Conservation (phyloP, 2,329 filamentous ascomycete species). For the Penicillium palitans region DNA sequence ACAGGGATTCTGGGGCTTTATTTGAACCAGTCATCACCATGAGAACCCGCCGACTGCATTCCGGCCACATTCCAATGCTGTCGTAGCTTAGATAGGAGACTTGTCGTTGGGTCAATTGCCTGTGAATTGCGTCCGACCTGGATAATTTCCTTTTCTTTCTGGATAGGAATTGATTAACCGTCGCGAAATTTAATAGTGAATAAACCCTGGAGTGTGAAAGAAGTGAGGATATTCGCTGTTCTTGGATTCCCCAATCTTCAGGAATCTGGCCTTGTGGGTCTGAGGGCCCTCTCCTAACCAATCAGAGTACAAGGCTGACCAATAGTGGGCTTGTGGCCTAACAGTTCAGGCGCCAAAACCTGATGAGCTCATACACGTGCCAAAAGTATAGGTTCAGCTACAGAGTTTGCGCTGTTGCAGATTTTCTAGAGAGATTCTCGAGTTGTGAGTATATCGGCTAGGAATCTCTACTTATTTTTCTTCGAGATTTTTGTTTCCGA, state of each 20-base stretch:
- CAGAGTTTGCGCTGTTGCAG: conserved; percentile 2
- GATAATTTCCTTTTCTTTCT: background rate
- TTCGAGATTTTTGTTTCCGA: background rate
- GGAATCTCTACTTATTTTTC: background rate
- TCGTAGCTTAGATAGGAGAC: conserved; percentile 11
- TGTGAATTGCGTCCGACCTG: background rate
- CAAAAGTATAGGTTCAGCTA: conserved; percentile 12
- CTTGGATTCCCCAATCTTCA: background rate
- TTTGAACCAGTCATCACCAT: conserved; percentile 21
- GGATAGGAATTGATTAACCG: background rate
- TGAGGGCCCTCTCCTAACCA: background rate
- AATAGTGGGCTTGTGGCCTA: conserved; percentile 6
- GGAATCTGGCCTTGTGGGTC: conserved; percentile 16
- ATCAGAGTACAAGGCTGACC: conserved; percentile 1
- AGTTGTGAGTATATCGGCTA: background rate
- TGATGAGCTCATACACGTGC: conserved; percentile 29
- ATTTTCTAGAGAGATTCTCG: conserved; percentile 1
- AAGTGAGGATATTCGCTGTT: background rate
- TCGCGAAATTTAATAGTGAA: conserved; percentile 5
- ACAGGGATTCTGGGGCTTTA: conserved; percentile 15
- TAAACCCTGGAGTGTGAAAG: background rate
- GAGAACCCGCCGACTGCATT: conserved; percentile 25
- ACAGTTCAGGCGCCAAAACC: conserved; percentile 4
- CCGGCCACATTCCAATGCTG: conserved; percentile 20
- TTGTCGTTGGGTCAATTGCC: background rate